Conservation (phyloP, 352 stramenopile species). For the Globisporangium perplexum region DNA sequence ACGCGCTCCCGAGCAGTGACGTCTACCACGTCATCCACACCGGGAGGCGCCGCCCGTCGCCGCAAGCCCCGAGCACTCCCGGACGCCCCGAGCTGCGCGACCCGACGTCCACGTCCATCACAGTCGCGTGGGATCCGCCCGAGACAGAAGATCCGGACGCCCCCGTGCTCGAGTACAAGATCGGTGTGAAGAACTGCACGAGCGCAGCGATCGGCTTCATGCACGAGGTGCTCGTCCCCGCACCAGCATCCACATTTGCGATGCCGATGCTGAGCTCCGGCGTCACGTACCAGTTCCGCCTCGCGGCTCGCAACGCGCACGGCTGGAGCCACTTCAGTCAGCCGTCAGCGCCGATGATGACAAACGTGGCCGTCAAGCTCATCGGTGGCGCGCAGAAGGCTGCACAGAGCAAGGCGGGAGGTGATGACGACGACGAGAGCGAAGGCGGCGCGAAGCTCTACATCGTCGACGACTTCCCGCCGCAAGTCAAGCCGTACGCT, state of each 20-base stretch:
- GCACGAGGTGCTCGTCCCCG: constrained; percentile 31
- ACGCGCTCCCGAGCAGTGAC: constrained; percentile 65
- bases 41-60: constrained; percentile 40
- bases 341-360: constrained; percentile 51
- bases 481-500: constrained; percentile 43
- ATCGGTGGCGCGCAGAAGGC: neutral
- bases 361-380: constrained; percentile 21
- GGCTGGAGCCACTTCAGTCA: constrained; percentile 70
- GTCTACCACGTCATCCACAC: constrained; percentile 78
- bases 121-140: constrained; percentile 38
- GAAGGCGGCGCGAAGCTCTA: constrained; percentile 13
- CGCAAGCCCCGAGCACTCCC: constrained; percentile 33
- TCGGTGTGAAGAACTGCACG: constrained; percentile 53
- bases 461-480: constrained; percentile 28
- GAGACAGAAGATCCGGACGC: constrained; percentile 19
- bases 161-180: constrained; percentile 44
- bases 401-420: neutral
- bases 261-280: constrained; percentile 67
- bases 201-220: constrained; percentile 49
- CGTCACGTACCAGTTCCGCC: constrained; percentile 81
- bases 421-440: neutral
- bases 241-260: constrained; percentile 16
- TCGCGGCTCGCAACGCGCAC: constrained; percentile 60
- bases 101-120: constrained; percentile 38
- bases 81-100: constrained; percentile 27